These are phyloP conservation scores for Chloranthus sessilifolius DNA, from an alignment of 164 flowering plant species.

Conservation along the genomic window DNA sequence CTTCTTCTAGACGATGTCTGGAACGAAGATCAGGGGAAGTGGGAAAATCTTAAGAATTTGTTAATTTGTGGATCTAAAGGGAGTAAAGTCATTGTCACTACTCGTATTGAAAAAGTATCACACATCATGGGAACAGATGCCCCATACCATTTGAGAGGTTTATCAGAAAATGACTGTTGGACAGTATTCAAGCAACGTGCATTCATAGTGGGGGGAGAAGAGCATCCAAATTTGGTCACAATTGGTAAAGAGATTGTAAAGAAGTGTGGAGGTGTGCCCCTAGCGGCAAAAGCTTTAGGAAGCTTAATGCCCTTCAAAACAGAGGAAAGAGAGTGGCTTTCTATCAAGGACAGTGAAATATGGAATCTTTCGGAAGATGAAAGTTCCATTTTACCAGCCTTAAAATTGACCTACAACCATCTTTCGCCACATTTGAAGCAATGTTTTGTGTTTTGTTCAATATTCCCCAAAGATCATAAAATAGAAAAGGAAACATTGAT, in stretches of 20 bases:
- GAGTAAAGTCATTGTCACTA: conserved; percentile 8
- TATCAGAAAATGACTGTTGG: conserved; percentile 12
- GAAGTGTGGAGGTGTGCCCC: conserved; percentile 12
- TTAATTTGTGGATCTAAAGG: neutral
- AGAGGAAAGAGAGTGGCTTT: conserved; percentile 3
- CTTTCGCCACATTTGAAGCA: too few species aligned
- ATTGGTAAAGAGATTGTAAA: conserved; percentile 3
- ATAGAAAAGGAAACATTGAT: conserved; percentile 9
- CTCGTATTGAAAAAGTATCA: conserved; percentile 1
- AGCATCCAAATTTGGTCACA: neutral
- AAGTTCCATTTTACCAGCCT: too few species aligned
- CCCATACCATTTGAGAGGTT: neutral
- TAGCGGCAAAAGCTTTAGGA: conserved; percentile 8
- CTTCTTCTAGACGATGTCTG: conserved; percentile 6
- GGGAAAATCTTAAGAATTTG: neutral
- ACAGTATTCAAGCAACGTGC: conserved; percentile 3
- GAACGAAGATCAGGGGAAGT: neutral
- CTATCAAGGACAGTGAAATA: conserved; percentile 4
- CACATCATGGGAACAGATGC: conserved; percentile 2
- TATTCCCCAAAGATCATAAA: conserved; percentile 12
- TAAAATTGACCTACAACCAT: too few species aligned
- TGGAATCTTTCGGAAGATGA: too few species aligned
- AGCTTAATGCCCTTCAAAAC: conserved; percentile 5
- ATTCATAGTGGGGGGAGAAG: neutral
- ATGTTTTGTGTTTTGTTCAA: too few species aligned